Conservation (phyloP, 1,284 basidiomycete genomes). For the Irpex rosettiformis region DNA sequence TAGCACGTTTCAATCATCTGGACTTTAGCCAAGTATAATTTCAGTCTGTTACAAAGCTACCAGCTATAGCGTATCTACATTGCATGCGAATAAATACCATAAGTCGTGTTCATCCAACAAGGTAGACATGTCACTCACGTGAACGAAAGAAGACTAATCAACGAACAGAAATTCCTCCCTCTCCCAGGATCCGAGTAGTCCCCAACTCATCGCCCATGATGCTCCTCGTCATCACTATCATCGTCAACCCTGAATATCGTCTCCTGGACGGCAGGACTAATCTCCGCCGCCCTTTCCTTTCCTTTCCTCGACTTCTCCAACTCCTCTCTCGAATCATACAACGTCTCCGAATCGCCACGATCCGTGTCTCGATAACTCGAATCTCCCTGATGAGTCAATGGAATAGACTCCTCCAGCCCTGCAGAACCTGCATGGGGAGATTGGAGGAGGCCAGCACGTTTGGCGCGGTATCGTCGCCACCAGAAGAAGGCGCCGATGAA, state of each 20-base stretch:
- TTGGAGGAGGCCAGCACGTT: conserved; percentile 35
- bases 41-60: no score
- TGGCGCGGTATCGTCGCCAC: conserved; percentile 58
- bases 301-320: conserved; percentile 33
- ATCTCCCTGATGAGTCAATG: conserved; percentile 37
- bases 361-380: conserved; percentile 20
- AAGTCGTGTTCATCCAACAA: background rate
- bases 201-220: background rate
- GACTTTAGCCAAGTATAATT: no score
- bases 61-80: background rate
- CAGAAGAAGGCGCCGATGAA: conserved; percentile 74
- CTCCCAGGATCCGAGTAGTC: no score
- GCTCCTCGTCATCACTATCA: conserved; percentile 36
- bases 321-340: background rate
- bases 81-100: background rate
- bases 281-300: conserved; percentile 35
- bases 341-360: conserved; percentile 5
- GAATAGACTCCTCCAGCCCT: conserved; percentile 48
- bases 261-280: conserved; percentile 21
- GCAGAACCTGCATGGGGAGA: conserved; percentile 20
- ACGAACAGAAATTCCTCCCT: background rate
- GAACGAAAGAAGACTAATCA: background rate
- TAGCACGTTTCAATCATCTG: no score
- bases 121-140: background rate
- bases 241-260: conserved; percentile 49